These are phyloP conservation scores for Skeletonema marinoi DNA, from an alignment of 108 stramenopile species.

Conservation along the genomic window DNA sequence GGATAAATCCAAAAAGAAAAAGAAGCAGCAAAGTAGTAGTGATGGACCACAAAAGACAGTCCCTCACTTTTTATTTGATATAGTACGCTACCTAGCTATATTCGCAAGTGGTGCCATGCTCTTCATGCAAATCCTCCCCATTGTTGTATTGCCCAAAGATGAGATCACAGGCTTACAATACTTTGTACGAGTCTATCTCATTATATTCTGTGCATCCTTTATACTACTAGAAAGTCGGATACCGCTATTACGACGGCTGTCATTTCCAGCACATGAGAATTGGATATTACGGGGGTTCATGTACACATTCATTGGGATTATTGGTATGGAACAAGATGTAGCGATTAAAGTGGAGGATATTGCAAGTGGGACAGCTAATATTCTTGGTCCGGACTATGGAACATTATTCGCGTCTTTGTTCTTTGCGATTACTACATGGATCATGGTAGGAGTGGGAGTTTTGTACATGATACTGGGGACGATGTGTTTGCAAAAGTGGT, in stretches of 20 bases:
- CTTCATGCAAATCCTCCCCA: constrained; percentile 28
- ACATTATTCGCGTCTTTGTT: constrained; percentile 40
- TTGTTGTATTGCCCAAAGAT: constrained; percentile 6
- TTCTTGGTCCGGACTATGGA: constrained; percentile 42
- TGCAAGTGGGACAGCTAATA: constrained; percentile 23
- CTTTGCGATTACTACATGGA: constrained; percentile 44
- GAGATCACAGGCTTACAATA: constrained; percentile 31
- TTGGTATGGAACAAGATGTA: constrained; percentile 75
- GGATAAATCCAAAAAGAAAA: constrained; percentile 10
- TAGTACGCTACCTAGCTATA: constrained; percentile 23
- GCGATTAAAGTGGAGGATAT: constrained; percentile 62
- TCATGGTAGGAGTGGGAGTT: constrained; percentile 40
- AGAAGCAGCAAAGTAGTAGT: constrained; percentile 1
- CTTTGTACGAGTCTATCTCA: constrained; percentile 55
- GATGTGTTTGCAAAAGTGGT: constrained; percentile 38
- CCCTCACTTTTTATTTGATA: constrained; percentile 24
- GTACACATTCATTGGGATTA: constrained; percentile 80
- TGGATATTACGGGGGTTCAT: constrained; percentile 70
- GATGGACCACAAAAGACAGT: constrained; percentile 29
- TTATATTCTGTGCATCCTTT: constrained; percentile 65
- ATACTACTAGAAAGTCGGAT: constrained; percentile 60
- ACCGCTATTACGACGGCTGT: constrained; percentile 54
- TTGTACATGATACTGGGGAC: constrained; percentile 37
- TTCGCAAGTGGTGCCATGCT: constrained; percentile 38
- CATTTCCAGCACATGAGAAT: constrained; percentile 30